Evolutionary conservation across 257 asterid species (phyloP).

Genomic region (Solanum ossicruentum): DNA sequence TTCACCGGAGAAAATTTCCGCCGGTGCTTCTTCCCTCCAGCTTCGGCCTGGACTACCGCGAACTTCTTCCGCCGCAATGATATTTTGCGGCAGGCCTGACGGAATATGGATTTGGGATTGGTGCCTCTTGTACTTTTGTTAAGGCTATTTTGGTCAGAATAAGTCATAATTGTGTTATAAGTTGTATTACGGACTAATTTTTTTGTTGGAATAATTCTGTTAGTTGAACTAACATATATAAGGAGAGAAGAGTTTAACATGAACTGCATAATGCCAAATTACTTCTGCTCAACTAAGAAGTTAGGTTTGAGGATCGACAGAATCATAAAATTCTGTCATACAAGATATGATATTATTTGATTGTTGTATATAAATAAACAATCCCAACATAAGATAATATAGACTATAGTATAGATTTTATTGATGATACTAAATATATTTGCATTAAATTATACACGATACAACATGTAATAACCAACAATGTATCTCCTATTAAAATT

Average conservation of each 20-base stretch:
- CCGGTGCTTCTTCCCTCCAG: constrained; percentile 32
- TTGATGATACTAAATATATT: background rate
- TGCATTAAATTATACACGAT: no score
- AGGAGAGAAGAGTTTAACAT: background rate
- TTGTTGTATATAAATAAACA: background rate
- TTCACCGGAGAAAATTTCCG: constrained; percentile 24
- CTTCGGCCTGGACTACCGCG: constrained; percentile 30
- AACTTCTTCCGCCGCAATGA: constrained; percentile 19
- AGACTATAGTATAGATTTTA: background rate
- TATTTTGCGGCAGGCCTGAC: constrained; percentile 16
- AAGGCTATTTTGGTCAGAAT: constrained; percentile 1
- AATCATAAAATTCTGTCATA: background rate
- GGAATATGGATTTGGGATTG: background rate
- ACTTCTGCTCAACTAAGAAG: background rate
- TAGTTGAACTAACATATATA: background rate
- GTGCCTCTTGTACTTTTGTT: background rate
- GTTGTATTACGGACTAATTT: background rate
- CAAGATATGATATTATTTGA: background rate
- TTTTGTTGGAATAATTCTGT: background rate
- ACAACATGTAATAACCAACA: background rate
- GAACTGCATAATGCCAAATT: background rate
- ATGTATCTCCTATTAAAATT: no score
- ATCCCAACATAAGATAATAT: background rate
- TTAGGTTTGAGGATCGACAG: background rate
- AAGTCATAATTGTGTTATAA: constrained; percentile 15